Conservation (phyloP, 306 rosid genomes). For the Senna siamea region DNA sequence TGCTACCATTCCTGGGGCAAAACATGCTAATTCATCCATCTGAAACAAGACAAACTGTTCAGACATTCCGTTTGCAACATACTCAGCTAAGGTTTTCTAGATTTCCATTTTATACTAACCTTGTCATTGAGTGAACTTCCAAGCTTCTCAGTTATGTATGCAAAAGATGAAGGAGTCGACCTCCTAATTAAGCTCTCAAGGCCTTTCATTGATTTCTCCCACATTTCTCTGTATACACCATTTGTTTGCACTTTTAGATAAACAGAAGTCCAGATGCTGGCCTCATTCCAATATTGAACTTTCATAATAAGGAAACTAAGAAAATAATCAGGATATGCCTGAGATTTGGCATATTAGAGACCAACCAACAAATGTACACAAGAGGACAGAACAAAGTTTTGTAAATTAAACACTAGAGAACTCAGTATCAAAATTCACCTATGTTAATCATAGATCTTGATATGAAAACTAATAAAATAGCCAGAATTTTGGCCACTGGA, state of each 20-base stretch:
- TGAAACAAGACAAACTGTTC: conserved; percentile 37
- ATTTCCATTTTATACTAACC: conserved; percentile 46
- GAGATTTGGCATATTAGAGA: conserved; percentile 27
- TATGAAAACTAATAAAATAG: neutral
- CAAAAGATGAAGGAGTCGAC: conserved; percentile 64
- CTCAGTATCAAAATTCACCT: neutral
- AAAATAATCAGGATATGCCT: neutral
- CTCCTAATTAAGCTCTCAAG: conserved; percentile 58
- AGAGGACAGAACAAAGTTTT: conserved; percentile 4
- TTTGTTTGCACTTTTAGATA: conserved; percentile 33
- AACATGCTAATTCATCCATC: conserved; percentile 86
- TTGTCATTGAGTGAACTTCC: conserved; percentile 53
- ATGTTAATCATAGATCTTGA: neutral
- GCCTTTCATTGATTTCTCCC: conserved; percentile 74
- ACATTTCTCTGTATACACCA: conserved; percentile 62
- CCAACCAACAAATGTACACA: conserved; percentile 15
- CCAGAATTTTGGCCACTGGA: too few species aligned
- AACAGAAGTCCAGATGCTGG: conserved; percentile 13
- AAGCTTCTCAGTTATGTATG: conserved; percentile 54
- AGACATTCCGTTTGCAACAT: conserved; percentile 29
- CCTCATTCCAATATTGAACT: conserved; percentile 30
- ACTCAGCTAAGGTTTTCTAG: conserved; percentile 3
- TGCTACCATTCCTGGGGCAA: conserved; percentile 76
- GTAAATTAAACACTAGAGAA: conserved; percentile 6
- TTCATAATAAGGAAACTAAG: conserved; percentile 5